Evolutionary conservation across 768 basidiomycete species (phyloP).

Genomic region (Boletus reticulatus): DNA sequence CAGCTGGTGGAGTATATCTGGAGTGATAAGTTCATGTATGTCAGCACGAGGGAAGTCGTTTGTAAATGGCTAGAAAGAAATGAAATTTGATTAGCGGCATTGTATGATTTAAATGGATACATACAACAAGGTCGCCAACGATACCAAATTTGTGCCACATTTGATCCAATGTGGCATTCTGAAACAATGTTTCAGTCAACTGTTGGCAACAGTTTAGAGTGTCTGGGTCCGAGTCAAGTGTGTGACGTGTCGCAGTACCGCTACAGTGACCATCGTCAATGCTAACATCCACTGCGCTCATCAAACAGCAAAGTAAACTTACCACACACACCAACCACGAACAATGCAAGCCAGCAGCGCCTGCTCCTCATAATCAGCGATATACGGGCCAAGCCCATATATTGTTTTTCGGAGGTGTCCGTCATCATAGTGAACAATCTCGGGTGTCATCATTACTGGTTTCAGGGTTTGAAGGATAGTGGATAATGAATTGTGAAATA

Average conservation of each 20-base stretch:
- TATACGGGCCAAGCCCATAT: conserved; percentile 3
- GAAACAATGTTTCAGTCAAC: neutral
- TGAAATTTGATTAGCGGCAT: neutral
- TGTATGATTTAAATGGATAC: neutral
- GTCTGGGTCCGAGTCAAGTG: neutral
- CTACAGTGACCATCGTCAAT: neutral
- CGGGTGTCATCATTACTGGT: conserved; percentile 26
- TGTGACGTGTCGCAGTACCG: neutral
- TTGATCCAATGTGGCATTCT: neutral
- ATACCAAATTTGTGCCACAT: conserved; percentile 31
- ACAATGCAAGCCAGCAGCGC: neutral
- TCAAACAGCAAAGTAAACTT: conserved; percentile 1
- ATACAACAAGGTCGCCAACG: conserved; percentile 22
- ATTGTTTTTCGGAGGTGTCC: conserved; percentile 21
- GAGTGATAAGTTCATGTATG: conserved; percentile 25
- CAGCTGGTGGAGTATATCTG: conserved; percentile 1
- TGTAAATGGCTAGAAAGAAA: conserved; percentile 31
- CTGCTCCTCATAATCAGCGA: neutral
- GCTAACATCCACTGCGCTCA: conserved; percentile 23
- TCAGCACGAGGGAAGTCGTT: conserved; percentile 31
- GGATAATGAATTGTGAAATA: conserved; percentile 25
- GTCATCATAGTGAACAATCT: conserved; percentile 27
- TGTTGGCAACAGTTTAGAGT: neutral
- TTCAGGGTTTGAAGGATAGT: conserved; percentile 4
- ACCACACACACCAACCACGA: neutral